Percentiles rank a stretch among this genome's conserved stretches.
phyloP scores from a whole-genome alignment of 495 filamentous ascomycete species.

The Durotheca rogersii region DNA sequence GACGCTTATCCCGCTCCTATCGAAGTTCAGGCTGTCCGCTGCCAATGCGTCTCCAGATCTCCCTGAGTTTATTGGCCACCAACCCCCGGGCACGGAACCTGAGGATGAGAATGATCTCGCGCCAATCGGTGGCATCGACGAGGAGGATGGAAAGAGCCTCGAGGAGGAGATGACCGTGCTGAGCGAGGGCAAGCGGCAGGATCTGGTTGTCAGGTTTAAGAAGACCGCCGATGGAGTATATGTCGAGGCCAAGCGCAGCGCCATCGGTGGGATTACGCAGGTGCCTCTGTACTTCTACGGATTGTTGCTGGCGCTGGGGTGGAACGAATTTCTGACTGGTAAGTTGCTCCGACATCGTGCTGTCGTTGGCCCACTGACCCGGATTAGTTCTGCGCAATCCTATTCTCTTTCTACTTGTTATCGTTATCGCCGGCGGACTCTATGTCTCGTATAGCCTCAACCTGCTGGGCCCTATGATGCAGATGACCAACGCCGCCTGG shows the following conservation, averaged over 20 bases:
- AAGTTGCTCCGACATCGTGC: slow-evolving; percentile 40
- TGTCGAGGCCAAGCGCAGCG: slow-evolving; percentile 93
- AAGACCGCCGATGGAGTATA: slow-evolving; percentile 96
- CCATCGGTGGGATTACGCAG: slow-evolving; percentile 92
- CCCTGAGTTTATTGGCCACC: slow-evolving; percentile 73
- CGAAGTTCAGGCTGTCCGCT: slow-evolving; percentile 72
- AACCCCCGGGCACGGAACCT: slow-evolving; percentile 70
- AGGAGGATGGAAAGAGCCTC: slow-evolving; percentile 87
- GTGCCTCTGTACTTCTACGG: slow-evolving; percentile 94
- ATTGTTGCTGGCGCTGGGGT: slow-evolving; percentile 82
- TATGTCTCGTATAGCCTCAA: slow-evolving; percentile 93
- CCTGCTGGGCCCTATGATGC: slow-evolving; percentile 90
- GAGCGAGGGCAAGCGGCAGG: slow-evolving; percentile 80
- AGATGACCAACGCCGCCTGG: slow-evolving; percentile 87
- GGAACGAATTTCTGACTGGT: slow-evolving; percentile 96
- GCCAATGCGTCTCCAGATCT: slow-evolving; percentile 77
- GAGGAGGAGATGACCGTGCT: slow-evolving; percentile 96
- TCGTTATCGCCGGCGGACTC: slow-evolving; percentile 69
- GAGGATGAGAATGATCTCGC: slow-evolving; percentile 87
- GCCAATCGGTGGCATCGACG: slow-evolving; percentile 87
- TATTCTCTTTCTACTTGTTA: slow-evolving; percentile 83
- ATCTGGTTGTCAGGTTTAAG: slow-evolving; percentile 92
- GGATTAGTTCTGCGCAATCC: slow-evolving; percentile 83
- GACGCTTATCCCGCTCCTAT: slow-evolving; percentile 82
- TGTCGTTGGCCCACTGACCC: slow-evolving; percentile 39